Conservation (phyloP, 108 stramenopile genomes). For the Fragilariopsis cylindrus region DNA sequence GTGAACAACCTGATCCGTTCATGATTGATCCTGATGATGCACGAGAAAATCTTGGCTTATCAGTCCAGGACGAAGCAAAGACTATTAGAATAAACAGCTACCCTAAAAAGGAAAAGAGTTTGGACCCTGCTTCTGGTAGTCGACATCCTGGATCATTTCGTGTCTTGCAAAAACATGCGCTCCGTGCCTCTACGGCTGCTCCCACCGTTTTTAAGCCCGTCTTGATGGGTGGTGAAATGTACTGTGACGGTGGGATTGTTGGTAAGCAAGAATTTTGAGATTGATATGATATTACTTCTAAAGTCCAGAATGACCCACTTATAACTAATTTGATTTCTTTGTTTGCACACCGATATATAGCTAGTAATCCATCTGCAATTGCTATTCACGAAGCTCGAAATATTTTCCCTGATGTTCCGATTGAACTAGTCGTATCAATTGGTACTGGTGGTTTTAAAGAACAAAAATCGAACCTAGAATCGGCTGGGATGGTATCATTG, state of each 20-base stretch:
- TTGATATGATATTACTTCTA: too few species aligned
- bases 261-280: neutral
- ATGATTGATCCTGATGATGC: constrained; percentile 67
- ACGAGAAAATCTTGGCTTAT: constrained; percentile 58
- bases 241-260: constrained; percentile 86
- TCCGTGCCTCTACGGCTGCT: constrained; percentile 85
- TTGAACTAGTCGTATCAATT: constrained; percentile 77
- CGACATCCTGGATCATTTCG: constrained; percentile 83
- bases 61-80: constrained; percentile 47
- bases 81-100: constrained; percentile 23
- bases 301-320: too few species aligned
- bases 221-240: constrained; percentile 82
- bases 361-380: constrained; percentile 84
- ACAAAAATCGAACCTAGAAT: constrained; percentile 74
- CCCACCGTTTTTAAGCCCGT: constrained; percentile 90
- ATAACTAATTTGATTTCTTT: too few species aligned
- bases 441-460: constrained; percentile 81
- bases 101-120: constrained; percentile 7
- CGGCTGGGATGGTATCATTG: constrained; percentile 90
- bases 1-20: constrained; percentile 78
- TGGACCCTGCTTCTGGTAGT: constrained; percentile 7
- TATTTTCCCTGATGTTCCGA: constrained; percentile 79
- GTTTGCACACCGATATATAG: constrained; percentile 1
- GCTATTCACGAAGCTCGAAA: constrained; percentile 87
- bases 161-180: constrained; percentile 73